These are phyloP conservation scores for Gnaphalium uliginosum DNA, from an alignment of 129 eudicot species.

Conservation along the genomic window DNA sequence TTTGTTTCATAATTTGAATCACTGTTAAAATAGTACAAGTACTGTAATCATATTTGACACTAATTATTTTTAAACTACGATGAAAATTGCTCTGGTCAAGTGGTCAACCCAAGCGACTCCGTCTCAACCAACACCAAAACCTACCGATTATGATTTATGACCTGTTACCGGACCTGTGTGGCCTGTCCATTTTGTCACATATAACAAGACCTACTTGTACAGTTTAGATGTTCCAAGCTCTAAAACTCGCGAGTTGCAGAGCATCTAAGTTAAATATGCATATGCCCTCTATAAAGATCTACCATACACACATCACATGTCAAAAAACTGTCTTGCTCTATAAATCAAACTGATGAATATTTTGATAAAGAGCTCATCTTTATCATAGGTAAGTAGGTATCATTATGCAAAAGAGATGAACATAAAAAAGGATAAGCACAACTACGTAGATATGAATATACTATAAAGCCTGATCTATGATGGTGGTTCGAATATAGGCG, in stretches of 20 bases:
- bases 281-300: background rate
- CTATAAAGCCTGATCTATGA: background rate
- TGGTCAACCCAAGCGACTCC: background rate
- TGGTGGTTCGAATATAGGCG: background rate
- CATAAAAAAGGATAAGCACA: background rate
- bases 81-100: background rate
- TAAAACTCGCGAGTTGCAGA: background rate
- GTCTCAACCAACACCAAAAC: background rate
- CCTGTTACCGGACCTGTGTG: background rate
- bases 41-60: too few relatives aligned
- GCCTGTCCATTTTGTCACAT: background rate
- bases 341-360: background rate
- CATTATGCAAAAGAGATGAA: background rate
- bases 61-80: background rate
- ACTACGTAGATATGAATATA: background rate
- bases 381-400: background rate
- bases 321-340: background rate
- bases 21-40: too few relatives aligned
- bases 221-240: background rate
- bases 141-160: background rate
- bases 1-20: background rate
- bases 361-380: background rate
- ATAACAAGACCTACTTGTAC: background rate
- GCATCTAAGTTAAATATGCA: background rate
- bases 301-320: background rate